Evolutionary conservation across 352 stramenopile genomes (phyloP).

Genomic region (Phytophthora pinifolia): DNA sequence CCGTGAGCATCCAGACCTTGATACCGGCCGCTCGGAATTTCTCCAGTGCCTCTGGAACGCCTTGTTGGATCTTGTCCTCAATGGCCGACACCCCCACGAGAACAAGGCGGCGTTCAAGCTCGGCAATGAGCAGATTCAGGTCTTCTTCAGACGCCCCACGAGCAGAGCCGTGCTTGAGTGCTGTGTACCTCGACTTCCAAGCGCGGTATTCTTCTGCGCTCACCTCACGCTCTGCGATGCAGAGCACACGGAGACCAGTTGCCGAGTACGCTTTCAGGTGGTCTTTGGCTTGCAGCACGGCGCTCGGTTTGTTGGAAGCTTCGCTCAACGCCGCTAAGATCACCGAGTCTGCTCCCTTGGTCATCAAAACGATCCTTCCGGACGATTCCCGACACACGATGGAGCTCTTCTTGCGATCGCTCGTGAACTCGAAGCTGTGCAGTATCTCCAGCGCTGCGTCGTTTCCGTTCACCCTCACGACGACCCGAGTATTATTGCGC

Average conservation of each 20-base stretch:
- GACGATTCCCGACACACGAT: conserved; percentile 42
- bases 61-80: conserved; percentile 72
- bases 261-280: conserved; percentile 58
- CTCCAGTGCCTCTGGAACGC: conserved; percentile 50
- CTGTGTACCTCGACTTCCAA: conserved; percentile 50
- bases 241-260: conserved; percentile 71
- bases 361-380: conserved; percentile 46
- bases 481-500: conserved; percentile 34
- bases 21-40: conserved; percentile 64
- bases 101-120: conserved; percentile 50
- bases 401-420: conserved; percentile 70
- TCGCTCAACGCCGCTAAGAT: conserved; percentile 58
- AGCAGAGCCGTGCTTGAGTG: conserved; percentile 18
- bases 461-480: conserved; percentile 31
- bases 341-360: conserved; percentile 90
- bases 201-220: conserved; percentile 44
- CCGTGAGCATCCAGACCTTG: conserved; percentile 80
- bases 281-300: conserved; percentile 35
- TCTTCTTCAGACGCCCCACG: conserved; percentile 31
- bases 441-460: conserved; percentile 47
- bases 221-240: conserved; percentile 62
- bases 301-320: conserved; percentile 25
- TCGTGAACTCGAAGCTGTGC: conserved; percentile 64
- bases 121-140: conserved; percentile 34
- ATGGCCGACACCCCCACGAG: conserved; percentile 61